Base-by-base conservation (phyloP, 805 yeast species). In the Lachancea sp. region DNA sequence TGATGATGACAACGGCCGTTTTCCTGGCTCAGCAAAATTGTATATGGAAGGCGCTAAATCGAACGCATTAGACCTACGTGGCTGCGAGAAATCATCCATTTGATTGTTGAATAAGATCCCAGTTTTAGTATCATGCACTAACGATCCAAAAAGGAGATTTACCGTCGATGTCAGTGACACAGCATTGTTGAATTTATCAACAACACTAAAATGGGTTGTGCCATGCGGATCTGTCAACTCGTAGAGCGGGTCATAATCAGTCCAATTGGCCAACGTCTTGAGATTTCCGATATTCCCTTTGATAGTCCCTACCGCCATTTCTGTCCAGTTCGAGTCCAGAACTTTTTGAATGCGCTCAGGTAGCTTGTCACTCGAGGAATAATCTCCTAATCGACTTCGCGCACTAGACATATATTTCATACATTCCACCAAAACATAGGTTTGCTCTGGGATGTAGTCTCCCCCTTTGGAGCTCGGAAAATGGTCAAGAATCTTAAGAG, bases 331-430 rank as follows among this genome's bases (percentile, higher is more conserved):
- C 1, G 58, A 49, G 5, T 72, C 60, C 11, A 75, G 54, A 32
- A 78, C 73, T 36, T 72, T 67, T 0, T 58, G 45, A 21, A 78
- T 70, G 23, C 72, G 64, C 2, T 56, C 45, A 3, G 63, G 61
- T 25, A 64, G 53, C 9, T 49, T 42, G 11, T 43, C 46, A 1
- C 56, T 45, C 7, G 47, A 61, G 5, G 43, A 41, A 29, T 62
- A 78, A 53, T 87, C 96, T 0, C 97, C 97, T 19, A 90, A 69
- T 50, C 86, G 74, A n/a, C 89, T 77, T 47, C 97, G 71, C 0
- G 82, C 90, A 9, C 90, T 73, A 0, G 89, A 85, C 75, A 87
- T 74, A 96, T 96, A 90, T 61, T 90, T 90, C 95, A 90, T 86
- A 2, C 83, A 66, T 62, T 90, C 98, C 8, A 87, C 66, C 6